Base-by-base conservation (phyloP, 1,139 yeast species). In the Pneumocystis wakefieldiae region DNA sequence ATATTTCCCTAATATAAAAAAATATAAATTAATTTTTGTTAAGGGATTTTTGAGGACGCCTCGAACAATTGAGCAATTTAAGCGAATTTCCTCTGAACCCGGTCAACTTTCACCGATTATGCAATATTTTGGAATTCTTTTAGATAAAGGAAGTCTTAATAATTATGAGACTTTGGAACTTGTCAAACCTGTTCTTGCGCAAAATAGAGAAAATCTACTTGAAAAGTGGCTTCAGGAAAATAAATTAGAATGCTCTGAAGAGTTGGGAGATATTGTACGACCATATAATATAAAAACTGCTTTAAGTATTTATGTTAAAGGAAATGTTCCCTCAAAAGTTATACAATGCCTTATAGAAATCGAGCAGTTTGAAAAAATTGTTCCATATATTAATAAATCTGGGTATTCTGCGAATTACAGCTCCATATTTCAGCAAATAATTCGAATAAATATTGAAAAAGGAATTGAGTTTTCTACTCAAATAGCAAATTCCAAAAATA, bases 181-280 rank as follows among this genome's bases (percentile, higher is more conserved):
- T 70, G 97, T 97, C 24, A 85, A 86, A 73, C 98, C 98, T 7
- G 96, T 94, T 8, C 80, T 94, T 73, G 96, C 89, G 76, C 97
- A 92, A 77, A 95, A 90, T 74, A 87, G 97, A 74, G 87, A 88
- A 72, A 95, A 91, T 67, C 79, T 94, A 68, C 86, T 92, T 70
- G 98, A 94, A 76, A 92, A 91, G 77, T 94, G 97, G 94, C 83
- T 92, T 74, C 86, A 87, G 74, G 97, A 92, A 75, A 95, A 90
- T 74, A 92, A 92, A 76, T 82, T 94, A 70, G 92, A 92, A 67
- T 84, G 87, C 63, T 88, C 96, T 17, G 99, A 94, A 77, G 97
- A 91, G 76, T 81, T 94, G 69, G 99, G 98, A 76, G 99, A 94
- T 73, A 82, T 91, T 71, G 95, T 92, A 68, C 88, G 92, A 73